phyloP scores from a whole-genome alignment of 306 rosid genomes.

The Abrus pulchellus region DNA sequence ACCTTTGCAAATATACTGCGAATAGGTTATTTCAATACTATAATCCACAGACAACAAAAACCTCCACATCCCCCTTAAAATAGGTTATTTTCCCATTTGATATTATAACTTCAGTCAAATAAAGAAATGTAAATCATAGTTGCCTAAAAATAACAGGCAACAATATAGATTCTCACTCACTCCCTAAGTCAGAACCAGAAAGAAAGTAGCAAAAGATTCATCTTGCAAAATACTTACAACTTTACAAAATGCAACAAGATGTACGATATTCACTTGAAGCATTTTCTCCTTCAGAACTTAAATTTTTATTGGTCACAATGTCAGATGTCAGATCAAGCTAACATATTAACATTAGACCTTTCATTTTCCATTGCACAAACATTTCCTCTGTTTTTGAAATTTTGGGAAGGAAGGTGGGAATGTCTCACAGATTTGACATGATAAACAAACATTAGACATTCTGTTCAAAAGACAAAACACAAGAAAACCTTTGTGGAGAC shows the following conservation, averaged over 20 bases:
- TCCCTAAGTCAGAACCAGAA: neutral
- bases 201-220: neutral
- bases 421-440: constrained; percentile 12
- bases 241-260: constrained; percentile 15
- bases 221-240: neutral
- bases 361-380: neutral
- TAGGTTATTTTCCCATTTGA: neutral
- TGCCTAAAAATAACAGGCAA: neutral
- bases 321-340: neutral
- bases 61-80: neutral
- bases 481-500: constrained; percentile 85
- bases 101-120: neutral
- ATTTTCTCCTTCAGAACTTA: neutral
- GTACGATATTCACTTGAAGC: neutral
- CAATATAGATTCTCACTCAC: neutral
- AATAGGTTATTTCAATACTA: neutral
- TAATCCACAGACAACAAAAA: constrained; percentile 8
- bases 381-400: neutral
- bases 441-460: neutral
- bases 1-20: neutral
- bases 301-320: neutral
- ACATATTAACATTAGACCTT: neutral
- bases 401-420: neutral
- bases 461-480: neutral
- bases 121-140: neutral